A percentile compares a stretch with the other conserved stretches of the same genome.
Conservation (phyloP, 2,329 filamentous ascomycete genomes). For the Pseudogymnoascus pannorum region DNA sequence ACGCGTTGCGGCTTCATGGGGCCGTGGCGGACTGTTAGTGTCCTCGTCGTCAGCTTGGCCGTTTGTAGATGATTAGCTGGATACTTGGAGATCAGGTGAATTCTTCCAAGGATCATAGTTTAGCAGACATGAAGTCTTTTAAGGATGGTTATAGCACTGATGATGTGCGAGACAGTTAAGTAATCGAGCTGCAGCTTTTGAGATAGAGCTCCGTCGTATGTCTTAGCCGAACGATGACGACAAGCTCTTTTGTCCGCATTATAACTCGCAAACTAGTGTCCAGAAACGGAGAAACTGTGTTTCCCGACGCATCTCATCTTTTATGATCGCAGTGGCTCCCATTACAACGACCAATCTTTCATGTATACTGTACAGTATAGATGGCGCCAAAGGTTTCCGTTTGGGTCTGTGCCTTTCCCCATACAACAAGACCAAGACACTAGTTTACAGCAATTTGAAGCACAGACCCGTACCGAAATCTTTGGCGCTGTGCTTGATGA, state of each 20-base stretch:
- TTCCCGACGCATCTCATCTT: too few species aligned
- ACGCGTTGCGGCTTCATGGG: constrained; percentile 39
- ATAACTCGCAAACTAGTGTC: background rate
- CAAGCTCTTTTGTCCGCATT: background rate
- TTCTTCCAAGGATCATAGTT: background rate
- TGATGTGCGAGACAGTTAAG: background rate
- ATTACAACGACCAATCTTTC: too few species aligned
- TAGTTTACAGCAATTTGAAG: too few species aligned
- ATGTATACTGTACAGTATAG: too few species aligned
- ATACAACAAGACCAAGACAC: too few species aligned
- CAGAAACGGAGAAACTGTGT: background rate
- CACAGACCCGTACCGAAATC: too few species aligned
- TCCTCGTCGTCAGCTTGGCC: background rate
- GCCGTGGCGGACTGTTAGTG: constrained; percentile 20
- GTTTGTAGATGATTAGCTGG: background rate
- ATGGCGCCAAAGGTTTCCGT: too few species aligned
- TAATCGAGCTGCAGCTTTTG: too few species aligned
- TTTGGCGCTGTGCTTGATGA: too few species aligned
- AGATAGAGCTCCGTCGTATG: background rate
- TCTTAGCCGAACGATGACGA: background rate
- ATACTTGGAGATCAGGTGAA: background rate
- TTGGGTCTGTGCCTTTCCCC: too few species aligned
- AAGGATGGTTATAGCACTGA: background rate
- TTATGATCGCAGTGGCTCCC: too few species aligned
- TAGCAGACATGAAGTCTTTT: background rate